Evolutionary conservation across 768 basidiomycete genomes (phyloP).

Genomic region (Epithele typhae): DNA sequence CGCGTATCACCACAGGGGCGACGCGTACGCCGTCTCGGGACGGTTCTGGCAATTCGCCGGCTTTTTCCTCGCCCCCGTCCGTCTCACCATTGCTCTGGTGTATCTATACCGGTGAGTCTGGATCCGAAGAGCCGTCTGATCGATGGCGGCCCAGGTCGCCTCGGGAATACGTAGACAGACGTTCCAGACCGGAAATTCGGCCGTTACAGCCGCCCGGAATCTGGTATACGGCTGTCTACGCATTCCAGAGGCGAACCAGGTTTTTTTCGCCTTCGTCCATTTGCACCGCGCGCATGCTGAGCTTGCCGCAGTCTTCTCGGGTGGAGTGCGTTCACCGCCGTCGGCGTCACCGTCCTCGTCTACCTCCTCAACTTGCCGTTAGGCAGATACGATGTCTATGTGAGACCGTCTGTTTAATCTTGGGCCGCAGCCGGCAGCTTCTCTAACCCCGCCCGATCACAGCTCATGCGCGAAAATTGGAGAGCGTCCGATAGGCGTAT

Average conservation of each 20-base stretch:
- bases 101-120: slow-evolving; percentile 65
- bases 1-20: slow-evolving; percentile 44
- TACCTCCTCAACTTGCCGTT: slow-evolving; percentile 65
- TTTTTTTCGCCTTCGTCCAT: no score
- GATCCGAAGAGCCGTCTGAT: neutral
- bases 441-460: neutral
- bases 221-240: no score
- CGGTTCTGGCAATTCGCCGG: slow-evolving; percentile 72
- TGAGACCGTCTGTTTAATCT: slow-evolving; percentile 28
- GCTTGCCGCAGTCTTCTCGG: slow-evolving; percentile 65
- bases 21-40: slow-evolving; percentile 65
- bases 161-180: no score
- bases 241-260: no score
- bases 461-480: slow-evolving; percentile 57
- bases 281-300: no score
- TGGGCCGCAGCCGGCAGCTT: no score
- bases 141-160: neutral
- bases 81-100: slow-evolving; percentile 58
- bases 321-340: slow-evolving; percentile 73
- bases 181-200: no score
- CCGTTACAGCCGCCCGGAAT: no score
- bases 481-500: slow-evolving; percentile 66
- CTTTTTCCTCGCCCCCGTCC: slow-evolving; percentile 57
- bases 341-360: slow-evolving; percentile 57
- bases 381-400: slow-evolving; percentile 60